Percentiles rank a stretch among this genome's conserved stretches.
Conservation (phyloP, 441 rosid genomes). For the Capsella rubella region DNA sequence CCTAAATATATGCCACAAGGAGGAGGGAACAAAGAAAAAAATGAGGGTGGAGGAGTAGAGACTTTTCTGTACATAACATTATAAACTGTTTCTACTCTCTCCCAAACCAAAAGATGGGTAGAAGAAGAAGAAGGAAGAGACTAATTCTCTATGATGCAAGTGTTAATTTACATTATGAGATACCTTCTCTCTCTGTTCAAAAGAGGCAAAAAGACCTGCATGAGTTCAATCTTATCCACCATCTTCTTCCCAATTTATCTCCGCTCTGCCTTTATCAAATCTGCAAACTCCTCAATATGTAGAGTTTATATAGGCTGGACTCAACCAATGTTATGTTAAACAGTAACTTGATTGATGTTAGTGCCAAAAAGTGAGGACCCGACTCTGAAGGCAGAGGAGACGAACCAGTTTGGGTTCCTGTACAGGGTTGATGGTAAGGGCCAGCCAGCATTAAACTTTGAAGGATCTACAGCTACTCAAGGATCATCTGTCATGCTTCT, state of each 20-base stretch:
- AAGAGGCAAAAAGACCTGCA: constrained; percentile 39
- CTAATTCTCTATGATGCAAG: constrained; percentile 39
- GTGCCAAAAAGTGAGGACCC: constrained; percentile 27
- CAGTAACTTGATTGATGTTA: constrained; percentile 25
- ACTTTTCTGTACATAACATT: constrained; percentile 45
- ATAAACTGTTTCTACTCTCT: constrained; percentile 44
- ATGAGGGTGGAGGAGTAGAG: constrained; percentile 29
- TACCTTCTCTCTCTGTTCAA: constrained; percentile 26
- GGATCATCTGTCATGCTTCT: constrained; percentile 48
- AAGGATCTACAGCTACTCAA: constrained; percentile 56
- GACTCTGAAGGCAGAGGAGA: constrained; percentile 27
- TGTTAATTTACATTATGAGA: constrained; percentile 39
- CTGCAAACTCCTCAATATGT: constrained; percentile 39
- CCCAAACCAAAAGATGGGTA: constrained; percentile 41
- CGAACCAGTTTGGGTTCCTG: constrained; percentile 58
- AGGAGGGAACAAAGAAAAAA: constrained; percentile 27
- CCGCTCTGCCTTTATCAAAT: constrained; percentile 29
- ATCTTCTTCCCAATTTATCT: constrained; percentile 24
- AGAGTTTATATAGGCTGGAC: constrained; percentile 37
- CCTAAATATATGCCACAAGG: constrained; percentile 43
- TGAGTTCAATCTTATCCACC: constrained; percentile 24
- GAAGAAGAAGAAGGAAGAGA: constrained; percentile 20
- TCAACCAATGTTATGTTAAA: constrained; percentile 26
- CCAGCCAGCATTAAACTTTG: constrained; percentile 55
- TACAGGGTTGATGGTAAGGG: constrained; percentile 72